These are phyloP conservation scores for Curvularia eragrostidis DNA, from an alignment of 2,329 filamentous ascomycete genomes.

Conservation along the genomic window DNA sequence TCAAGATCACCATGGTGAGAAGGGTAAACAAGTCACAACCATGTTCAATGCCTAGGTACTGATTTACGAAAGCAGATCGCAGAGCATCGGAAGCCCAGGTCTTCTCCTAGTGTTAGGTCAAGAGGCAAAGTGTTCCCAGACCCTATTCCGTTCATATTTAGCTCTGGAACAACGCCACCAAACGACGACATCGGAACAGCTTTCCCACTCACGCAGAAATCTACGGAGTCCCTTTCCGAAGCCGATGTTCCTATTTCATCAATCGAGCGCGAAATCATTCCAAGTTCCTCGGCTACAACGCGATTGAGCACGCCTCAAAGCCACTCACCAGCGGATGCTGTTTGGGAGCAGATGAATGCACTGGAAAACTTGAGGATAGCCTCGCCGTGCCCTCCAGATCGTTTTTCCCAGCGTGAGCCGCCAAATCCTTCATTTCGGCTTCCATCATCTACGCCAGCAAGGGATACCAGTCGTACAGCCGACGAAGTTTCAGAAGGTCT, in stretches of 20 bases:
- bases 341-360: neutral
- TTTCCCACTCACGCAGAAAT: neutral
- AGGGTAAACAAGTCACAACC: neutral
- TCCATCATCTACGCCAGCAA: neutral
- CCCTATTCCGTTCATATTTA: neutral
- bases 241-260: neutral
- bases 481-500: neutral
- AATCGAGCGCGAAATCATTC: neutral
- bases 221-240: neutral
- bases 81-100: neutral
- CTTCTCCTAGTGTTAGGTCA: neutral
- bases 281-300: neutral
- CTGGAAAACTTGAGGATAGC: neutral
- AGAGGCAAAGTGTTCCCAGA: neutral
- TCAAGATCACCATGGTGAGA: neutral
- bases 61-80: neutral
- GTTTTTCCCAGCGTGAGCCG: neutral
- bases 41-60: neutral
- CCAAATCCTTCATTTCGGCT: neutral
- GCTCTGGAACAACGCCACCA: neutral
- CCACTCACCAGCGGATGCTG: neutral
- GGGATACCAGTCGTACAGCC: neutral
- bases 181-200: neutral
- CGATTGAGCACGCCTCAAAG: neutral
- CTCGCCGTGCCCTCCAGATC: neutral